Evolutionary conservation across 345 rosid species (phyloP), one percentile per base, ranked within the genome.

Genomic region (Eucalyptus cloeziana): DNA sequence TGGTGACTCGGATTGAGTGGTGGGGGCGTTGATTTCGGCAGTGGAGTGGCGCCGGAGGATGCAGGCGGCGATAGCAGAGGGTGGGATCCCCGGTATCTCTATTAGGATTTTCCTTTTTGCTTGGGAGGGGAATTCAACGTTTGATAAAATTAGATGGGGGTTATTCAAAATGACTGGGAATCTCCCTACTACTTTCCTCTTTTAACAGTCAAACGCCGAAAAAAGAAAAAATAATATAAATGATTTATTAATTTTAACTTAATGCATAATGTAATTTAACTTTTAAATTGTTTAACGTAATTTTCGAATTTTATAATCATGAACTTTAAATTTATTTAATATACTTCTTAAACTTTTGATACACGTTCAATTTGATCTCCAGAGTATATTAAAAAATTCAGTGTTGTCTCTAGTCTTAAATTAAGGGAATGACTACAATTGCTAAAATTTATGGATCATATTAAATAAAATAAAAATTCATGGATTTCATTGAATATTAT

Each of bases 301-400:
- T 52, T 52, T 52, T 52, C 0, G 0, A 52, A 52, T 0, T 52
- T 52, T 52, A 19, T 52, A 52, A 52, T 52, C 1, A 0, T 19
- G 4, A 19, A 52, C 24, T 19, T 7, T 19, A 2, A 0, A 52
- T 52, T 52, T 0, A 52, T 52, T 21, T 52, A 52, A 52, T 52
- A 21, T 21, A 21, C 0, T 21, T 52, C 0, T 52, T 21, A 52
- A 21, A 52, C 1, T 52, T 52, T 52, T 19, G 0, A 21, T 52
- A 19, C 1, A 52, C 2, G 0, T 21, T 52, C 0, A 21, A 21
- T 52, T 52, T 52, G 25, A 4, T 52, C 10, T 52, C 0, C 10
- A 0, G 0, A 52, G 1, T 52, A 52, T 21, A 21, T 52, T 52
- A 52, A 52, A 52, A 52, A 2, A 0, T 52, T 52, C 5, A 8